phyloP scores from a whole-genome alignment of 176 grass and related monocot species.

The Panicum miliaceum region DNA sequence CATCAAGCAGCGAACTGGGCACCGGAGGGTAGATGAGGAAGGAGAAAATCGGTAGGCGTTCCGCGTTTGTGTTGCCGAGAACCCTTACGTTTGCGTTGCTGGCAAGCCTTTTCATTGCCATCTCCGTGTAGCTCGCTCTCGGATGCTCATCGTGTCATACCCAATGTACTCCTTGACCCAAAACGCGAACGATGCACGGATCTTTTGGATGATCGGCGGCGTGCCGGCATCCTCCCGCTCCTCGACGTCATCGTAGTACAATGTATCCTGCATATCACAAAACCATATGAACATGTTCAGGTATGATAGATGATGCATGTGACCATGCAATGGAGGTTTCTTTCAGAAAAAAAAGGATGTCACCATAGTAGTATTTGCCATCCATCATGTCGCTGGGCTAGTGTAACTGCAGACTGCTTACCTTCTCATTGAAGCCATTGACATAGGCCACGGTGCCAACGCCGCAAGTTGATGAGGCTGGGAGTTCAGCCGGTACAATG shows the following conservation, averaged over 20 bases:
- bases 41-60: slow-evolving; percentile 72
- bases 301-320: not conserved
- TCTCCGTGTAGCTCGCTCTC: slow-evolving; percentile 45
- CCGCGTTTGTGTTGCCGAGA: slow-evolving; percentile 54
- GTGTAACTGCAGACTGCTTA: slow-evolving; percentile 20
- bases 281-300: not conserved
- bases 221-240: slow-evolving; percentile 79
- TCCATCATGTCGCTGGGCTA: too few species aligned
- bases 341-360: too few species aligned
- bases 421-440: slow-evolving; percentile 71
- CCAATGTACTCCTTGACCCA: slow-evolving; percentile 86
- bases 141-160: slow-evolving; percentile 42
- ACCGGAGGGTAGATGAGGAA: slow-evolving; percentile 61
- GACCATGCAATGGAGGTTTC: too few species aligned
- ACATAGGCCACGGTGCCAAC: slow-evolving; percentile 82
- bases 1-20: not conserved
- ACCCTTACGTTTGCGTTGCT: slow-evolving; percentile 51
- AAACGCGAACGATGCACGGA: slow-evolving; percentile 67
- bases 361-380: too few species aligned
- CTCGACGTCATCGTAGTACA: slow-evolving; percentile 67
- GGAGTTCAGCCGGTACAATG: slow-evolving; percentile 55
- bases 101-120: slow-evolving; percentile 49
- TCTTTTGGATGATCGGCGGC: slow-evolving; percentile 72
- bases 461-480: slow-evolving; percentile 63
- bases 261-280: slow-evolving; percentile 55